These are phyloP conservation scores for Saposhnikovia divaricata DNA, from an alignment of 129 eudicot genomes.

Conservation along the genomic window DNA sequence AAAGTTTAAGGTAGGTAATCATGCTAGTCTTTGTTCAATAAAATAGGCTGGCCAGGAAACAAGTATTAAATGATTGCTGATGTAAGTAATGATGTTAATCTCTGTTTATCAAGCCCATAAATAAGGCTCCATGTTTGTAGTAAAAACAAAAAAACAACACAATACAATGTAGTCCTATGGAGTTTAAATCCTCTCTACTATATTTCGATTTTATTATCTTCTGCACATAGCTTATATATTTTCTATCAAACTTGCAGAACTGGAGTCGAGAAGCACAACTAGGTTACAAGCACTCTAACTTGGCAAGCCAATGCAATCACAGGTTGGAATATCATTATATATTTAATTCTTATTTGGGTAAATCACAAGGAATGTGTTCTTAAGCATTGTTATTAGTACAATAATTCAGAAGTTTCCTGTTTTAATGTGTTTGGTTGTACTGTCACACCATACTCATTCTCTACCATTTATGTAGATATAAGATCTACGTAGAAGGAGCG, in stretches of 20 bases:
- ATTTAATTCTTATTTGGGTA: not conserved
- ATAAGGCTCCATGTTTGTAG: too few relatives aligned
- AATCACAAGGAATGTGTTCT: not conserved
- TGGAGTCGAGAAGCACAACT: conserved; percentile 23
- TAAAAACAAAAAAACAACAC: too few relatives aligned
- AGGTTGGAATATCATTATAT: conserved; percentile 11
- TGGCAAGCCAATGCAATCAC: conserved; percentile 35
- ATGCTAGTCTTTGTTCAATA: too few relatives aligned
- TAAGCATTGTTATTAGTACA: not conserved
- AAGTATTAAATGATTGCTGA: too few relatives aligned
- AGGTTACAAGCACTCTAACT: conserved; percentile 35
- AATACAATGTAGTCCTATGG: too few relatives aligned
- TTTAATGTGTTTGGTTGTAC: not conserved
- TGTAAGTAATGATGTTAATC: too few relatives aligned
- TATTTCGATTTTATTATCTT: too few relatives aligned
- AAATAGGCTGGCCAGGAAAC: too few relatives aligned
- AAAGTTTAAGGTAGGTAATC: too few relatives aligned
- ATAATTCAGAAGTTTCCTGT: not conserved
- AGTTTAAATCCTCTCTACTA: too few relatives aligned
- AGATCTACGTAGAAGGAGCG: conserved; percentile 83
- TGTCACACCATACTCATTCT: not conserved
- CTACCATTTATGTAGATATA: conserved; percentile 31
- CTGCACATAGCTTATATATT: too few relatives aligned
- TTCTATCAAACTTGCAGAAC: conserved; percentile 30
- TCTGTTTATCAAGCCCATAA: too few relatives aligned